Conservation (phyloP, 2,329 filamentous ascomycete species). For the Cladophialophora immunda region DNA sequence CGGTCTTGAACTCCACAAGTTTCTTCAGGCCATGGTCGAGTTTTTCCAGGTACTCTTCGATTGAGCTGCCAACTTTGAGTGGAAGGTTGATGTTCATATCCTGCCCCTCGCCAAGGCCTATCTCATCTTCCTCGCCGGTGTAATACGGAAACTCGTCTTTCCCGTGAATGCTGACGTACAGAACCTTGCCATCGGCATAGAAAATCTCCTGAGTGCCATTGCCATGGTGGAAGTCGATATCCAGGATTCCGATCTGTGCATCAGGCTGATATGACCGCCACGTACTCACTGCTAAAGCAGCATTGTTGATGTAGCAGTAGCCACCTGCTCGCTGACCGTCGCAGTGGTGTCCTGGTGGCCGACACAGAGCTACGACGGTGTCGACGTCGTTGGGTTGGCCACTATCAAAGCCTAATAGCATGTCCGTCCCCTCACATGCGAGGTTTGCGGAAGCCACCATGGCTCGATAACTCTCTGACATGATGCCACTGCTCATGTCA, state of each 20-base stretch:
- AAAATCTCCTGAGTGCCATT: constrained; percentile 43
- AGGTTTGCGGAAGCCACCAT: constrained; percentile 41
- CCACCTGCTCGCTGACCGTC: constrained; percentile 39
- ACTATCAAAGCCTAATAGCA: constrained; percentile 26
- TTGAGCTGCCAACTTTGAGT: constrained; percentile 33
- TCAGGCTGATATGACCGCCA: constrained; percentile 28
- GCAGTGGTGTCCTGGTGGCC: constrained; percentile 42
- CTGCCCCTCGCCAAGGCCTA: constrained; percentile 26
- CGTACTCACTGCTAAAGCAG: constrained; percentile 35
- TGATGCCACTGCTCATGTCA: constrained; percentile 41
- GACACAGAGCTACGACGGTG: constrained; percentile 39
- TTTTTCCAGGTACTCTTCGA: constrained; percentile 37
- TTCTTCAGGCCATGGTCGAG: constrained; percentile 31
- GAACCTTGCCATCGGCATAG: constrained; percentile 43
- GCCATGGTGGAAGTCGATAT: constrained; percentile 42
- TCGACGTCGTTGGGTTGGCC: constrained; percentile 24
- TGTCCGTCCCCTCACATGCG: constrained; percentile 36
- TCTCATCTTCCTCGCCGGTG: constrained; percentile 37
- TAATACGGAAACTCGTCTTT: constrained; percentile 48
- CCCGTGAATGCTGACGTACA: constrained; percentile 48
- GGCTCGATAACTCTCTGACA: constrained; percentile 35
- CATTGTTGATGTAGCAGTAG: constrained; percentile 43
- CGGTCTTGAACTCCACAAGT: constrained; percentile 30
- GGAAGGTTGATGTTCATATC: constrained; percentile 40
- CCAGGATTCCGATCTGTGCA: constrained; percentile 36